These are phyloP conservation scores for Chaetomium cochliodes DNA, from an alignment of 495 filamentous ascomycete genomes.

Conservation along the genomic window DNA sequence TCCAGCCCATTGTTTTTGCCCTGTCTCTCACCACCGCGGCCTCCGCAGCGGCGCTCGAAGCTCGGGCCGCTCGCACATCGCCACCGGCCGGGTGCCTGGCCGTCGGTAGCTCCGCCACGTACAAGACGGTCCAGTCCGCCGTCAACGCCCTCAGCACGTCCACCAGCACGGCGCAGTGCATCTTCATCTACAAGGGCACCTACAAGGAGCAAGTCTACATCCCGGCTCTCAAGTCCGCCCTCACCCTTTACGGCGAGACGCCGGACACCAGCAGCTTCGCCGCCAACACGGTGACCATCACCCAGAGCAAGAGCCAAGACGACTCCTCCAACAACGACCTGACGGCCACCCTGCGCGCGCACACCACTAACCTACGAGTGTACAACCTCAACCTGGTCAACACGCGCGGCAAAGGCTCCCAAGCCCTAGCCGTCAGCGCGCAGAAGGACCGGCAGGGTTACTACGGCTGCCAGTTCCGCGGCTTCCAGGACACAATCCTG, in stretches of 20 bases:
- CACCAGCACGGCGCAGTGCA: slow-evolving; percentile 47
- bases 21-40: background rate
- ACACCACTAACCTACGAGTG: slow-evolving; percentile 49
- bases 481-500: slow-evolving; percentile 63
- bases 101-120: slow-evolving; percentile 49
- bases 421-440: slow-evolving; percentile 60
- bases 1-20: background rate
- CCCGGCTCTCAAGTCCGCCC: slow-evolving; percentile 44
- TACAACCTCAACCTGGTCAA: slow-evolving; percentile 66
- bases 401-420: slow-evolving; percentile 52
- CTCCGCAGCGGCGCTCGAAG: background rate
- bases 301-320: slow-evolving; percentile 43
- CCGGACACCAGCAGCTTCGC: slow-evolving; percentile 55
- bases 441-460: slow-evolving; percentile 56
- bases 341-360: slow-evolving; percentile 57
- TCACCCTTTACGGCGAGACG: slow-evolving; percentile 63
- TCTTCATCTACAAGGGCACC: slow-evolving; percentile 62
- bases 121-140: slow-evolving; percentile 55
- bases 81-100: slow-evolving; percentile 52
- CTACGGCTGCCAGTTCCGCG: slow-evolving; percentile 57
- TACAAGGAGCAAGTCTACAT: slow-evolving; percentile 62
- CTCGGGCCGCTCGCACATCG: slow-evolving; percentile 43
- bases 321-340: slow-evolving; percentile 47
- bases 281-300: slow-evolving; percentile 60
- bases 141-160: slow-evolving; percentile 54